Percentiles rank a stretch among this genome's conserved stretches.
These are phyloP conservation scores for Cytospora chrysosperma DNA, from an alignment of 2,329 filamentous ascomycete genomes.

Conservation along the genomic window DNA sequence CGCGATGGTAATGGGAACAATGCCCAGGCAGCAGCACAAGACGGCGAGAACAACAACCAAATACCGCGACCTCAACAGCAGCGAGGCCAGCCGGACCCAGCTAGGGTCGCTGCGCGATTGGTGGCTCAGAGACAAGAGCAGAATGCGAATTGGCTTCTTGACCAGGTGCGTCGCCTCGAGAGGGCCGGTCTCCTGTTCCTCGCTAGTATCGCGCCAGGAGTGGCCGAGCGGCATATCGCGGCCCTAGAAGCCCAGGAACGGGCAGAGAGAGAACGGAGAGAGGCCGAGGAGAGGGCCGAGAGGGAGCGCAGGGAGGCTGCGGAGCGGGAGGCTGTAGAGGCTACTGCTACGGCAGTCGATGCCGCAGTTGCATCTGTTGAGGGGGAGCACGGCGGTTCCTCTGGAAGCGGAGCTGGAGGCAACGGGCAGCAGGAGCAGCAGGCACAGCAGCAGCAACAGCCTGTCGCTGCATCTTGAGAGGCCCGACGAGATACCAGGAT, in stretches of 20 bases:
- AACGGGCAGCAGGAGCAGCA: conserved; percentile 18
- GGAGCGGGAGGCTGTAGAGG: conserved; percentile 30
- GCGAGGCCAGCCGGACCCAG: conserved; percentile 43
- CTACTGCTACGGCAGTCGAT: conserved; percentile 27
- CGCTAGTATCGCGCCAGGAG: conserved; percentile 64
- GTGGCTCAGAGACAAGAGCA: conserved; percentile 45
- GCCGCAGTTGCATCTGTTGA: background rate
- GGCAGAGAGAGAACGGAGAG: conserved; percentile 43
- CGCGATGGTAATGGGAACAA: conserved; percentile 21
- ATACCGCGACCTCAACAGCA: conserved; percentile 31
- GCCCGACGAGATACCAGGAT: too few relatives aligned
- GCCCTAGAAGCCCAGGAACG: conserved; percentile 54
- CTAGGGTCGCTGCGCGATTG: conserved; percentile 53
- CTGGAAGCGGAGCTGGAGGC: background rate
- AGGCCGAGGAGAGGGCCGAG: conserved; percentile 42
- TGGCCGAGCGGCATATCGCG: conserved; percentile 64
- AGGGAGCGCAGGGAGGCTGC: conserved; percentile 36
- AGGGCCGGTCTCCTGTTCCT: conserved; percentile 62
- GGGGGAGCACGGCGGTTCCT: background rate
- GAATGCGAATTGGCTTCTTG: conserved; percentile 50
- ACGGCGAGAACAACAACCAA: conserved; percentile 29
- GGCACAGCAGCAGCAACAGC: conserved; percentile 15
- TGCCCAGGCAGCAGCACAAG: conserved; percentile 25
- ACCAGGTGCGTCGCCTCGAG: conserved; percentile 55
- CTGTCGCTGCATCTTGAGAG: conserved; percentile 7